These are phyloP conservation scores for Neofusicoccum cordaticola DNA, from an alignment of 2,329 filamentous ascomycete species.

Conservation along the genomic window DNA sequence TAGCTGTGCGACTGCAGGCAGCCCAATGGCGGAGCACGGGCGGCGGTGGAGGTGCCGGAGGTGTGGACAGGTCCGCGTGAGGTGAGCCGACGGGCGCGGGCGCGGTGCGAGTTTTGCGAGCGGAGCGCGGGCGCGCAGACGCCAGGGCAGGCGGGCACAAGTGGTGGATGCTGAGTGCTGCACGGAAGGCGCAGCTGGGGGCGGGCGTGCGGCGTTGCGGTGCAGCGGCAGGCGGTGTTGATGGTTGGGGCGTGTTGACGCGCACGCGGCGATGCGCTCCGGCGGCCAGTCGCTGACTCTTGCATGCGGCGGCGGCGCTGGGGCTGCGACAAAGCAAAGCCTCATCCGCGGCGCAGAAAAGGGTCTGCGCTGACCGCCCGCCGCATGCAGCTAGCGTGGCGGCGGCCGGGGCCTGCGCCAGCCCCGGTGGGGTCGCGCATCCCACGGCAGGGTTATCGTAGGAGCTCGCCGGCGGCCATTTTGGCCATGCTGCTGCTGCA, in stretches of 20 bases:
- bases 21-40: not conserved
- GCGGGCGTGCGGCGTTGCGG: not conserved
- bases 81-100: not conserved
- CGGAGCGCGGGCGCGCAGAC: not conserved
- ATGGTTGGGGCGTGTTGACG: slow-evolving; percentile 5
- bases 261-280: not conserved
- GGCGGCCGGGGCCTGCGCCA: slow-evolving; percentile 12
- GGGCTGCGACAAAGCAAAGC: not conserved
- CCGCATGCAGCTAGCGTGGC: slow-evolving; percentile 23
- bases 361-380: slow-evolving; percentile 19
- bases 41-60: not conserved
- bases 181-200: not conserved
- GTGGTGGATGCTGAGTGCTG: not conserved
- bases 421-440: slow-evolving; percentile 16
- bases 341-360: not conserved
- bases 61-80: not conserved
- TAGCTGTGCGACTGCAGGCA: not conserved
- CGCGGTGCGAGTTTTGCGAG: not conserved
- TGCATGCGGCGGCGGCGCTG: not conserved
- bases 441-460: slow-evolving; percentile 12
- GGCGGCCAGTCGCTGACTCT: no score
- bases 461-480: slow-evolving; percentile 34
- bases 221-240: not conserved
- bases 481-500: slow-evolving; percentile 7
- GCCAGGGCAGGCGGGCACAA: not conserved